Evolutionary conservation across 2,329 filamentous ascomycete species (phyloP).

Genomic region (Fusarium nisikadoi): DNA sequence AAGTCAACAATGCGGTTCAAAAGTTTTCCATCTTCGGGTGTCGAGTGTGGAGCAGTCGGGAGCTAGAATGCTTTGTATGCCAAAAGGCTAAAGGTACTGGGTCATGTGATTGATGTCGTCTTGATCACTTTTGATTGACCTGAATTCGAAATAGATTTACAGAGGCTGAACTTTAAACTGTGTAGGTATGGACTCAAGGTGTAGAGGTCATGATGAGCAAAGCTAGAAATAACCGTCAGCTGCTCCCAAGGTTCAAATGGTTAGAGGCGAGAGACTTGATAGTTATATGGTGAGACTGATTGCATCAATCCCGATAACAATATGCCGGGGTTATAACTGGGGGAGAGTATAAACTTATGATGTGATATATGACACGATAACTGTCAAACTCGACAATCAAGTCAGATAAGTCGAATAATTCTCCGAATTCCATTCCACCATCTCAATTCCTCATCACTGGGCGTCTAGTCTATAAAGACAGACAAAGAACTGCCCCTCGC

Average conservation of each 20-base stretch:
- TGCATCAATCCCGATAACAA: not conserved
- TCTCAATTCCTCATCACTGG: slow-evolving; percentile 1
- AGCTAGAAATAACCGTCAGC: not conserved
- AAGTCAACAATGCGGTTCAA: slow-evolving; percentile 32
- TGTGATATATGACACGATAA: not conserved
- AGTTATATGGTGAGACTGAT: not conserved
- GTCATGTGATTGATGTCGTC: slow-evolving; percentile 39
- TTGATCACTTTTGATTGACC: slow-evolving; percentile 8
- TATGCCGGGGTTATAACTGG: not conserved
- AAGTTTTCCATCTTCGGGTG: slow-evolving; percentile 42
- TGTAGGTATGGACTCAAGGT: not conserved
- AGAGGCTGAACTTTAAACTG: slow-evolving; percentile 28
- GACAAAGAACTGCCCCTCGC: slow-evolving; percentile 22
- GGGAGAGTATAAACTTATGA: not conserved
- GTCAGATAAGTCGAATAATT: not conserved
- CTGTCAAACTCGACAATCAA: not conserved
- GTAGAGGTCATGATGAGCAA: slow-evolving; percentile 27
- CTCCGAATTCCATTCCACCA: not conserved
- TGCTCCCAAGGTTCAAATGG: not conserved
- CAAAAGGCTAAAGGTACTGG: slow-evolving; percentile 1
- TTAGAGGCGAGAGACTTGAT: not conserved
- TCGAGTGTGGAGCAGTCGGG: slow-evolving; percentile 38
- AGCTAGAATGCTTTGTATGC: slow-evolving; percentile 10
- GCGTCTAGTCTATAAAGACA: slow-evolving; percentile 17
- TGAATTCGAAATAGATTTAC: slow-evolving; percentile 4